Conservation (phyloP, 768 basidiomycete genomes). For the Pulveroboletus ravenelii region DNA sequence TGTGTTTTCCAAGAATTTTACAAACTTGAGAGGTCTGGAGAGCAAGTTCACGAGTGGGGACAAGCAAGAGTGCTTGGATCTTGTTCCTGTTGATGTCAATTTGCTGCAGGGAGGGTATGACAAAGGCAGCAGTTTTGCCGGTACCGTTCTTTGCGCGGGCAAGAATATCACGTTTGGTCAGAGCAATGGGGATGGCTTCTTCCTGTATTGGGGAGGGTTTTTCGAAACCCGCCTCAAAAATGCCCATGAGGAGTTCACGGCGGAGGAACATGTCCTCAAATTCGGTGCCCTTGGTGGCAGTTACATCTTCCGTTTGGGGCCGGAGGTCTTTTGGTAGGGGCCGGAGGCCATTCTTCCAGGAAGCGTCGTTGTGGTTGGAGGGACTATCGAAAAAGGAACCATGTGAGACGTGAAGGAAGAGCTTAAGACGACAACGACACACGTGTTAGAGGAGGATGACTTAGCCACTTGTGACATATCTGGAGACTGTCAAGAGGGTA, state of each 20-base stretch:
- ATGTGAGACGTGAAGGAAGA: conserved; percentile 3
- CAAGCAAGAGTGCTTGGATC: conserved; percentile 94
- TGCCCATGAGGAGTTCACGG: conserved; percentile 97
- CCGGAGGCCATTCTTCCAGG: conserved; percentile 76
- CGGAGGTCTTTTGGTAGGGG: conserved; percentile 87
- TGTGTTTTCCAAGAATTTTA: conserved; percentile 94
- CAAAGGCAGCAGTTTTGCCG: conserved; percentile 98
- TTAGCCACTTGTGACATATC: conserved; percentile 31
- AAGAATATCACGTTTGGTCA: conserved; percentile 89
- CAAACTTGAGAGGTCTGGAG: conserved; percentile 99
- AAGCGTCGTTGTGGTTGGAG: conserved; percentile 28
- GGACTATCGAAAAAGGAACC: conserved; percentile 14
- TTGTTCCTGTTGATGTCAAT: conserved; percentile 78
- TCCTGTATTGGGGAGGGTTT: conserved; percentile 98
- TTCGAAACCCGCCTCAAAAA: conserved; percentile 98
- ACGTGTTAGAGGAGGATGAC: conserved; percentile 32
- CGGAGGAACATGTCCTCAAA: conserved; percentile 93
- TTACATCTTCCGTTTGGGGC: conserved; percentile 97
- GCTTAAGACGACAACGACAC: not conserved
- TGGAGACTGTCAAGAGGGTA: conserved; percentile 9
- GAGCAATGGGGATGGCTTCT: conserved; percentile 94
- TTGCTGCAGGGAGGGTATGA: conserved; percentile 94
- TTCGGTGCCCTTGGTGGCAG: conserved; percentile 86
- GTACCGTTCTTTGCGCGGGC: conserved; percentile 97
- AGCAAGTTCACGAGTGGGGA: conserved; percentile 97